These are phyloP conservation scores for Tulasnella sp. DNA, from an alignment of 768 basidiomycete species.

Conservation along the genomic window DNA sequence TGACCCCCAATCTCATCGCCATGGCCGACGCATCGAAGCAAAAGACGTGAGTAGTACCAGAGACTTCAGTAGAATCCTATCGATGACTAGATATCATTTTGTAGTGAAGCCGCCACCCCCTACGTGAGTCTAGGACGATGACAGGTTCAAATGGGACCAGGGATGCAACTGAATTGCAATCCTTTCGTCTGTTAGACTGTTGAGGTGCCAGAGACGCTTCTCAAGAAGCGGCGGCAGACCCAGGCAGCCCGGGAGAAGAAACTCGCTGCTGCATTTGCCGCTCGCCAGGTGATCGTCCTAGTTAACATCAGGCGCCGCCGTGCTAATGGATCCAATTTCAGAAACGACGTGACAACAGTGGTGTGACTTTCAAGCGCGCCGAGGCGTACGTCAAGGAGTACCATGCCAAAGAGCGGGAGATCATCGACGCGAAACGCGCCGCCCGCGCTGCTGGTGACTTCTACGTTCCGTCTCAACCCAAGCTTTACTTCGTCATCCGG, in stretches of 20 bases:
- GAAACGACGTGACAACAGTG: slow-evolving; percentile 85
- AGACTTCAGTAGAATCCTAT: neutral
- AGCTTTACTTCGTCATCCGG: slow-evolving; percentile 95
- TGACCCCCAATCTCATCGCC: neutral
- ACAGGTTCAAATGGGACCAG: neutral
- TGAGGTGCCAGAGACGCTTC: slow-evolving; percentile 98
- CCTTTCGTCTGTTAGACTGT: slow-evolving; percentile 43
- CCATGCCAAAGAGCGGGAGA: slow-evolving; percentile 81
- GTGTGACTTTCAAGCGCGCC: slow-evolving; percentile 98
- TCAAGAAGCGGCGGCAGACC: slow-evolving; percentile 98
- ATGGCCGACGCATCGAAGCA: slow-evolving; percentile 3
- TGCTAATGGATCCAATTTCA: slow-evolving; percentile 26
- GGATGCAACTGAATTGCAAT: neutral
- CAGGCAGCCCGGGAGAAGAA: slow-evolving; percentile 94
- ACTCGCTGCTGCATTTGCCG: slow-evolving; percentile 65
- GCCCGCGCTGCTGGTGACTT: slow-evolving; percentile 89
- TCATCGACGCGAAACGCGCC: slow-evolving; percentile 86
- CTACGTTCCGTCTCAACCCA: slow-evolving; percentile 93
- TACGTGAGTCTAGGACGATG: slow-evolving; percentile 1
- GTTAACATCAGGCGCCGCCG: neutral
- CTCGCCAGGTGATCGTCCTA: slow-evolving; percentile 76
- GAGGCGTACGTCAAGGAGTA: slow-evolving; percentile 98
- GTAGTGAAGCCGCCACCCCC: neutral
- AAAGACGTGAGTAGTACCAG: neutral
- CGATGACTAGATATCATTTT: neutral